phyloP scores from a whole-genome alignment of 331 rosid genomes.

The Phaseolus coccineus region DNA sequence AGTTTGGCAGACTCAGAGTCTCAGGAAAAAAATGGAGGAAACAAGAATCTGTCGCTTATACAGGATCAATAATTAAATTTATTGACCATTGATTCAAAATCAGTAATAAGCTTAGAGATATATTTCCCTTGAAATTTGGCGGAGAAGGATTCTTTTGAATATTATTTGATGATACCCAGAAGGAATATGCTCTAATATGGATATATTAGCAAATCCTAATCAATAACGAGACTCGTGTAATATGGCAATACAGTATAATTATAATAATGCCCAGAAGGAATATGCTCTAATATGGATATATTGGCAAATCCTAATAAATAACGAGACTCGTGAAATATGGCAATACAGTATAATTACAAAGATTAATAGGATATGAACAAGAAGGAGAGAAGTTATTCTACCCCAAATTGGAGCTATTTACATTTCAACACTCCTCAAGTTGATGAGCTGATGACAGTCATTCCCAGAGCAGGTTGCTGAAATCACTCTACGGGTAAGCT shows the following conservation, averaged over 20 bases:
- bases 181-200: not conserved
- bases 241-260: not conserved
- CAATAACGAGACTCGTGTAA: not conserved
- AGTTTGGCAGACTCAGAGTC: slow-evolving; percentile 12
- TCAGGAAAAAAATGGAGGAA: not conserved
- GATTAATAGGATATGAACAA: not conserved
- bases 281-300: not conserved
- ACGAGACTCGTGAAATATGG: not conserved
- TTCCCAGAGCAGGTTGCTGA: not conserved
- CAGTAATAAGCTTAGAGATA: not conserved
- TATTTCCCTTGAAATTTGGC: not conserved
- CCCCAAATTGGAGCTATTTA: not conserved
- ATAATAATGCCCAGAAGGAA: not conserved
- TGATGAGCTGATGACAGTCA: not conserved
- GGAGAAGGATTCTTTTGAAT: not conserved
- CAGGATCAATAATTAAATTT: slow-evolving; percentile 16
- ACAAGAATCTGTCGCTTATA: slow-evolving; percentile 17
- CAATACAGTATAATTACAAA: not conserved
- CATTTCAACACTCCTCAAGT: not conserved
- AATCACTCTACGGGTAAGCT: not conserved
- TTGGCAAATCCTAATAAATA: not conserved
- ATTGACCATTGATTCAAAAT: slow-evolving; percentile 1
- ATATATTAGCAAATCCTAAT: not conserved
- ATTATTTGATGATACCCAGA: not conserved
- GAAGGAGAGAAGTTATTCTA: not conserved